Conservation (phyloP, 1,284 basidiomycete genomes). For the Sphaerobolus stellatus region DNA sequence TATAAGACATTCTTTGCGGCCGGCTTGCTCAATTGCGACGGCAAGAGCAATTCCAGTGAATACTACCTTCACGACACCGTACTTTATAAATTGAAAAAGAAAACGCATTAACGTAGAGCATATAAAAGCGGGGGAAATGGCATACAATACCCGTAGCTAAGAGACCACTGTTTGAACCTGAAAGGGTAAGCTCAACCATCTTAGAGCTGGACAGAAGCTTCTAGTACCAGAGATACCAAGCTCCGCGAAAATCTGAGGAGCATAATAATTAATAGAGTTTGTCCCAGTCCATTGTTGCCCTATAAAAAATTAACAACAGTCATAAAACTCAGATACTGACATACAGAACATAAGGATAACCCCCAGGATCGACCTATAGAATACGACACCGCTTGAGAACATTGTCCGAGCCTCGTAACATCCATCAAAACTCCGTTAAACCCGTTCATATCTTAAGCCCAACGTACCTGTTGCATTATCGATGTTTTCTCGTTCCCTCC, state of each 20-base stretch:
- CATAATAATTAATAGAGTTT: slow-evolving; percentile 59
- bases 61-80: slow-evolving; percentile 58
- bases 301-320: neutral
- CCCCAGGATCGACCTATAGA: slow-evolving; percentile 9
- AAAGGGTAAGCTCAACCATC: neutral
- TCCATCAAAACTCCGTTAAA: neutral
- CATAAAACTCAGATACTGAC: neutral
- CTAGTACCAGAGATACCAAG: slow-evolving; percentile 50
- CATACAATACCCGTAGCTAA: slow-evolving; percentile 54
- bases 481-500: slow-evolving; percentile 41
- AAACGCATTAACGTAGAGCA: neutral
- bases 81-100: slow-evolving; percentile 21
- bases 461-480: slow-evolving; percentile 18
- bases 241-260: slow-evolving; percentile 48
- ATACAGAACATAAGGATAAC: slow-evolving; percentile 5
- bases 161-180: slow-evolving; percentile 41
- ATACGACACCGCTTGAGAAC: slow-evolving; percentile 9
- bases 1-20: slow-evolving; percentile 47
- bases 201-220: neutral
- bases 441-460: neutral
- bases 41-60: slow-evolving; percentile 39
- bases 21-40: slow-evolving; percentile 45
- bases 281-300: slow-evolving; percentile 59
- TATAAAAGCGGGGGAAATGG: neutral
- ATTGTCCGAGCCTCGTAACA: neutral